Percentiles rank a stretch among this genome's conserved stretches.
Evolutionary conservation across 768 basidiomycete species (phyloP).

Genomic region (Panellus pusillus): DNA sequence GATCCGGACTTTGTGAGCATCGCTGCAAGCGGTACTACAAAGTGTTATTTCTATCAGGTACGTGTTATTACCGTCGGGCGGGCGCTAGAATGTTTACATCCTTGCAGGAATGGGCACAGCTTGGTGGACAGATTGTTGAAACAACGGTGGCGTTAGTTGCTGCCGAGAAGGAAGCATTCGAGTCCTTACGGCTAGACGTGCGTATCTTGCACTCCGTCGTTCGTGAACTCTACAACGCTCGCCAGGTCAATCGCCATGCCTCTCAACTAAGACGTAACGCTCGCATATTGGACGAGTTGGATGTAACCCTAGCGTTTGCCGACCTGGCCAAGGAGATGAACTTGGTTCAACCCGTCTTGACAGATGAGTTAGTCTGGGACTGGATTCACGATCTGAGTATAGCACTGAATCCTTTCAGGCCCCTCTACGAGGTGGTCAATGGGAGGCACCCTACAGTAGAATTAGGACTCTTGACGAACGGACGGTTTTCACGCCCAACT

Average conservation of each 20-base stretch:
- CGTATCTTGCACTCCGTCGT: not conserved
- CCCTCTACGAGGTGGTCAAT: conserved; percentile 64
- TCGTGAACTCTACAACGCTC: conserved; percentile 1
- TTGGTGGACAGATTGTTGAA: conserved; percentile 69
- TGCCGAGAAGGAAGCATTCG: conserved; percentile 76
- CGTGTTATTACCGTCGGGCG: conserved; percentile 5
- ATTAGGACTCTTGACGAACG: conserved; percentile 71
- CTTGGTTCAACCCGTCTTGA: conserved; percentile 70
- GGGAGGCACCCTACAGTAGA: conserved; percentile 95
- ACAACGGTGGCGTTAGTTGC: conserved; percentile 48
- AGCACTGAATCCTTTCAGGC: conserved; percentile 31
- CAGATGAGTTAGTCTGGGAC: conserved; percentile 56
- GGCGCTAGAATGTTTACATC: not conserved
- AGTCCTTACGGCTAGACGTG: conserved; percentile 61
- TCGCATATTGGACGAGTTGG: conserved; percentile 83
- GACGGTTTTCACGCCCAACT: conserved; percentile 87
- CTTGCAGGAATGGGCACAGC: conserved; percentile 69
- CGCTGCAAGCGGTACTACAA: conserved; percentile 64
- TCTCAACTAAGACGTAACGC: conserved; percentile 69
- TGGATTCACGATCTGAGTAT: not conserved
- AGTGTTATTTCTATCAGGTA: conserved; percentile 68
- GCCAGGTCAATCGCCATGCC: conserved; percentile 63
- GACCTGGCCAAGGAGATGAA: conserved; percentile 75
- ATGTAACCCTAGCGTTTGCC: conserved; percentile 81
- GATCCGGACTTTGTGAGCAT: conserved; percentile 56